Evolutionary conservation across 768 basidiomycete genomes (phyloP), one percentile per base, ranked within the genome.

Genomic region (Hygrophorus pudorinus): DNA sequence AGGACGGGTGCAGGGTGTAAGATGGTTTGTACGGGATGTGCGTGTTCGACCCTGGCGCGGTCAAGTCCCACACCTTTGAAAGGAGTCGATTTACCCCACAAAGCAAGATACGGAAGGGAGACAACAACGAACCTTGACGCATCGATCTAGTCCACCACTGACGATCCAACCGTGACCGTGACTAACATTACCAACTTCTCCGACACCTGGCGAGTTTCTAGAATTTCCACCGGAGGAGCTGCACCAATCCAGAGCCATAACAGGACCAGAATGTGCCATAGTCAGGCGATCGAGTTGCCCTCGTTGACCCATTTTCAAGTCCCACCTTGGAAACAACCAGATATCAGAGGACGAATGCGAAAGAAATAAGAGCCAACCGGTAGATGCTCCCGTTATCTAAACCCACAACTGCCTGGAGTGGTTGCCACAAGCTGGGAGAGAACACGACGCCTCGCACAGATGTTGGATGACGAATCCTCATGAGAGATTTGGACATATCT

Each of bases 171-270:
- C 84, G 20, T 71, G 59, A 5, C 70, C 67, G 16, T 52, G 63
- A 4, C 59, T 58, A 2, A 56, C 46, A 30, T 52, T 44, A 28
- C 69, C 65, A 10, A 43, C 51, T 24, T 50, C 49, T 5, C 42
- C 44, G 33, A 46, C 24, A 18, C 49, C n/a, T 42, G 32, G 13
- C n/a, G 7, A 8, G 30, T 18, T 3, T 46, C 20, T 31, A n/a
- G 28, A 7, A 5, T 16, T 38, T n/a, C 32, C 29, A 9, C 39
- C 42, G 16, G 50, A 40, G 17, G 63, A 62, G 34, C 53, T 63
- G 38, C 73, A 73, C 87, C 87, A 90, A 50, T 87, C 85, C 16
- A 89, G 61, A 2, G 83, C 65, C 2, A 85, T 76, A 9, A 90
- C 76, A 5, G 85, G 71, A 0, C 78, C 76, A 5, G 73, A 68